Base-by-base conservation (phyloP, 2,329 filamentous ascomycete species). In the Didymella pomorum region DNA sequence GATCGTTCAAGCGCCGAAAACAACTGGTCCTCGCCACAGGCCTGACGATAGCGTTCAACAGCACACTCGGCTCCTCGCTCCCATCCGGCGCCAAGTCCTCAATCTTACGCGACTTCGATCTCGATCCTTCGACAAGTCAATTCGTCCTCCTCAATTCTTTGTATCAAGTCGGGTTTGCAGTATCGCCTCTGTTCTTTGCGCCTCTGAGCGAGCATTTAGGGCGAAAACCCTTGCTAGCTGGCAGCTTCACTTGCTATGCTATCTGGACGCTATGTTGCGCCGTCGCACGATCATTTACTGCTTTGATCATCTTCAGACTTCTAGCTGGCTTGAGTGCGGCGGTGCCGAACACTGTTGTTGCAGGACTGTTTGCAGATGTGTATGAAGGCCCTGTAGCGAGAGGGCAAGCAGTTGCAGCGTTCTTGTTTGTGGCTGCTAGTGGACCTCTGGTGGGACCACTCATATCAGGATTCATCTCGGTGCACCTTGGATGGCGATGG, bases 381-480 rank as follows among this genome's bases (percentile, higher is more conserved):
- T 89, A 84, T 65, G 78, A 79, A 51, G 80, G 85, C 43, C 79
- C 83, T 1, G 74, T 81, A 29, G 79, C 80, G 1, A 79, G 87
- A 51, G 88, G 87, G 2, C 79, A 85, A 28, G 85, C 86, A 3
- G 86, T 89, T 78, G 82, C 86, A 23, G 33, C 41, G 2, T 50
- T 51, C 2, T 75, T 50, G 88, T 61, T 65, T 45, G 52, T 25
- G 84, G 90, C 87, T 12, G 81, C 84, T 2, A 84, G 84, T 29
- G 88, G 88, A 0, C 87, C 86, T 2, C 77, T 89, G 18, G 72
- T 87, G 11, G 84, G 85, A 23, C 87, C 87, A 3, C 83, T 89
- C 33, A 79, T 88, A 28, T 86, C 84, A 1, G 87, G 87, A 14
- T 89, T 82, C 71, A 81, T 83, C 42, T 79, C 84, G 4, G 31